These are phyloP conservation scores for Plantago ovata DNA, from an alignment of 257 asterid species.

Conservation along the genomic window DNA sequence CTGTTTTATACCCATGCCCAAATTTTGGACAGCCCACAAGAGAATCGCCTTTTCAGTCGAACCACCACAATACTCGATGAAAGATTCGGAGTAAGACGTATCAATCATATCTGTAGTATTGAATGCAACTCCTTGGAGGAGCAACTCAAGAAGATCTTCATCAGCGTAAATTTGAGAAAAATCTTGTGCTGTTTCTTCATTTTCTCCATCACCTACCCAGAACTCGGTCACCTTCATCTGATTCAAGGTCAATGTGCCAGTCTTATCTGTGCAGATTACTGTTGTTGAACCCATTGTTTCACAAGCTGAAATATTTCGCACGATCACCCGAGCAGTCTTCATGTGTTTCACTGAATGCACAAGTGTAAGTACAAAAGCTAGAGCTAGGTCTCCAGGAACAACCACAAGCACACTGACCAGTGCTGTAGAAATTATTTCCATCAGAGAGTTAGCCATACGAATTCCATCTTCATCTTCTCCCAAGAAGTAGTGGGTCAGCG, in stretches of 20 bases:
- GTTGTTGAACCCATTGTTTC: slow-evolving; percentile 17
- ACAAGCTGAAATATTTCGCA: slow-evolving; percentile 13
- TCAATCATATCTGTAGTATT: background rate
- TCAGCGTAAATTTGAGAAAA: background rate
- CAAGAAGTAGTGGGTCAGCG: slow-evolving; percentile 21
- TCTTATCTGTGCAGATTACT: slow-evolving; percentile 21
- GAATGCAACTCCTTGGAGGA: background rate
- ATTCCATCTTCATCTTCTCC: slow-evolving; percentile 26
- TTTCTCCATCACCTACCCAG: slow-evolving; percentile 31
- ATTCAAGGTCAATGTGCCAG: slow-evolving; percentile 15
- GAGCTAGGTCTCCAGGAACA: background rate
- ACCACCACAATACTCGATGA: background rate
- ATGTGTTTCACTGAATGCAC: slow-evolving; percentile 26
- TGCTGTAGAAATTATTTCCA: background rate
- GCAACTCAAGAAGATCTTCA: background rate
- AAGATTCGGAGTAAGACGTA: background rate
- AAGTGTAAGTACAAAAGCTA: slow-evolving; percentile 25
- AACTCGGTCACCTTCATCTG: slow-evolving; percentile 27
- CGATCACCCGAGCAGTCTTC: slow-evolving; percentile 24
- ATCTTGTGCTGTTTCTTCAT: background rate
- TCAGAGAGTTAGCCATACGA: background rate
- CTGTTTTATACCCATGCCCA: slow-evolving; percentile 18
- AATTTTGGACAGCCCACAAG: slow-evolving; percentile 22
- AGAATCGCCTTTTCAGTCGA: slow-evolving; percentile 25
- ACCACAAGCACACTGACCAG: background rate